Conservation (phyloP, 148 eudicot genomes). For the Arbutus unedo region DNA sequence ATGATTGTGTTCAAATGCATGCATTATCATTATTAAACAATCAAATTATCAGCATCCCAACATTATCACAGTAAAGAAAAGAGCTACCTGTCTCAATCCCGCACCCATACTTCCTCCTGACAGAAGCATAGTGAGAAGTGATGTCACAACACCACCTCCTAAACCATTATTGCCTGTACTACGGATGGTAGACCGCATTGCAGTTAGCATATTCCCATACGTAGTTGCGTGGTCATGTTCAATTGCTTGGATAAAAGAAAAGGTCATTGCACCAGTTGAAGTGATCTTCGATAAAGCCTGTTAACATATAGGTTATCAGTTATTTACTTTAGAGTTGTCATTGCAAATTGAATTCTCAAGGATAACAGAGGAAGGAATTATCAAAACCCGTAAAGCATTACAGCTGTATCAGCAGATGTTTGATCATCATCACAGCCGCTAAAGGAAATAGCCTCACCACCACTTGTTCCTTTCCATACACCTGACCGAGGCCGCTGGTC, state of each 20-base stretch:
- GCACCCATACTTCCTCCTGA: conserved; percentile 44
- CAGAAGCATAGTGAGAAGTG: conserved; percentile 55
- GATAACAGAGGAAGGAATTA: background rate
- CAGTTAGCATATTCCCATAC: conserved; percentile 46
- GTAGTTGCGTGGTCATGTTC: conserved; percentile 47
- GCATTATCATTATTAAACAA: background rate
- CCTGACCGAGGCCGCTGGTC: conserved; percentile 58
- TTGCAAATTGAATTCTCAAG: background rate
- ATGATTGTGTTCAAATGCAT: background rate
- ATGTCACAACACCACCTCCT: conserved; percentile 39
- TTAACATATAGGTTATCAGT: background rate
- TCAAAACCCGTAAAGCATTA: conserved; percentile 21
- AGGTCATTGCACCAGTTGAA: conserved; percentile 63
- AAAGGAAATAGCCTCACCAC: conserved; percentile 55
- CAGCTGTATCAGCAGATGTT: conserved; percentile 59
- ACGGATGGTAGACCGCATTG: conserved; percentile 51
- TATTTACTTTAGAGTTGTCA: background rate
- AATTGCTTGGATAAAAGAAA: conserved; percentile 55
- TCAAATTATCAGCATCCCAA: background rate
- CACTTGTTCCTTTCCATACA: conserved; percentile 51
- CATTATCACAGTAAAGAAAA: background rate
- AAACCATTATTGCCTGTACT: conserved; percentile 23
- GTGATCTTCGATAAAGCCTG: conserved; percentile 59
- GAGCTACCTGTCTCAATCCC: conserved; percentile 46
- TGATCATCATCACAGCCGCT: conserved; percentile 64